Evolutionary conservation across 78 protist species (phyloP).

Genomic region (Dictyostelium capitatum): DNA sequence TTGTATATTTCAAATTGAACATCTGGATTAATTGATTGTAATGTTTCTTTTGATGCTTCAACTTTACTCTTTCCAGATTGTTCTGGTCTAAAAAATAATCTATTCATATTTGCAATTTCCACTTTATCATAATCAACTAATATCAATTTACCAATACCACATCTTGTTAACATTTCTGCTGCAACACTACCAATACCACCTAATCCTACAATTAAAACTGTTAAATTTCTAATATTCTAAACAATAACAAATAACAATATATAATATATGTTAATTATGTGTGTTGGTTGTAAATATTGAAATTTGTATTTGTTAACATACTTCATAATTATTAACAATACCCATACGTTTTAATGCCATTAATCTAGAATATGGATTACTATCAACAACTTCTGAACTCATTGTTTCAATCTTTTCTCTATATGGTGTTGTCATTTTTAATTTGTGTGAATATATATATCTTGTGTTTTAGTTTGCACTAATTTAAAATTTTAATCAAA

Average conservation of each 20-base stretch:
- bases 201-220: slow-evolving; percentile 95
- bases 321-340: slow-evolving; percentile 95
- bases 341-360: slow-evolving; percentile 99
- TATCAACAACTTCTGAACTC: slow-evolving; percentile 89
- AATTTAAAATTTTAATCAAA: no score
- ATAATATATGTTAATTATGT: not conserved
- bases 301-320: not conserved
- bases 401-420: slow-evolving; percentile 66
- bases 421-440: slow-evolving; percentile 31
- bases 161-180: slow-evolving; percentile 98
- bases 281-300: not conserved
- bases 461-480: no score
- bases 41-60: slow-evolving; percentile 91
- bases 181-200: slow-evolving; percentile 98
- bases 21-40: slow-evolving; percentile 96
- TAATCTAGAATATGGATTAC: slow-evolving; percentile 91
- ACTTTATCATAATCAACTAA: slow-evolving; percentile 98
- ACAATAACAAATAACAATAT: not conserved
- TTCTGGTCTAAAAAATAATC: slow-evolving; percentile 95
- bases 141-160: slow-evolving; percentile 98
- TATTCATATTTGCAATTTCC: slow-evolving; percentile 98
- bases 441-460: not conserved
- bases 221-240: slow-evolving; percentile 84
- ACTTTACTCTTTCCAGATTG: slow-evolving; percentile 95
- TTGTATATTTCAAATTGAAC: slow-evolving; percentile 88